phyloP scores from a whole-genome alignment of 768 basidiomycete genomes.

The Chalciporus chontae region DNA sequence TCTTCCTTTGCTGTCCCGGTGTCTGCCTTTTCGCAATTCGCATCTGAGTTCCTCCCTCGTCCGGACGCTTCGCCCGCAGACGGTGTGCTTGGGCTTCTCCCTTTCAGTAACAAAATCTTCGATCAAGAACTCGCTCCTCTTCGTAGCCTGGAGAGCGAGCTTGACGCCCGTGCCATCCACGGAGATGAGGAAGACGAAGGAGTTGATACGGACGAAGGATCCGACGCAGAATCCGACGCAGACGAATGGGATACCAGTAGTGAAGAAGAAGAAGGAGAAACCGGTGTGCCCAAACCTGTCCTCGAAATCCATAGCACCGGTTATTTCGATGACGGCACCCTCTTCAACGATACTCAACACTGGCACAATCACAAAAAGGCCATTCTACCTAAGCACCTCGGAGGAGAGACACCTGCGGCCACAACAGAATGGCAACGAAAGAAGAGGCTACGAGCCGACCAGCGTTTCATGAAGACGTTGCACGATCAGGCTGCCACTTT shows the following conservation, averaged over 20 bases:
- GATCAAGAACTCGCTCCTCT: slow-evolving; percentile 38
- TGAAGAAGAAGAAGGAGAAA: slow-evolving; percentile 14
- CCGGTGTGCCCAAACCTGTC: not conserved
- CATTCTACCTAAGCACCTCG: slow-evolving; percentile 52
- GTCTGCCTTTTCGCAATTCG: slow-evolving; percentile 19
- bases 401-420: slow-evolving; percentile 38
- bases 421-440: slow-evolving; percentile 35
- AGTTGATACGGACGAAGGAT: slow-evolving; percentile 12
- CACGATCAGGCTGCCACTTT: slow-evolving; percentile 60
- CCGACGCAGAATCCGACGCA: slow-evolving; percentile 15
- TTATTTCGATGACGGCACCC: slow-evolving; percentile 37
- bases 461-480: slow-evolving; percentile 54
- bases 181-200: slow-evolving; percentile 15
- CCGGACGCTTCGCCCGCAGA: not conserved
- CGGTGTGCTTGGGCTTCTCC: slow-evolving; percentile 26
- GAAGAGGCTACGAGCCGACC: slow-evolving; percentile 41
- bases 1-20: slow-evolving; percentile 14
- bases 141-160: slow-evolving; percentile 9
- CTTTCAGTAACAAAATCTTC: slow-evolving; percentile 42
- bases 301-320: not conserved
- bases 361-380: slow-evolving; percentile 54
- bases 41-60: slow-evolving; percentile 17
- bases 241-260: slow-evolving; percentile 23
- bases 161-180: slow-evolving; percentile 5
- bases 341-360: slow-evolving; percentile 51